These are phyloP conservation scores for Oldenlandia corymbosa DNA, from an alignment of 257 asterid species.

Conservation along the genomic window DNA sequence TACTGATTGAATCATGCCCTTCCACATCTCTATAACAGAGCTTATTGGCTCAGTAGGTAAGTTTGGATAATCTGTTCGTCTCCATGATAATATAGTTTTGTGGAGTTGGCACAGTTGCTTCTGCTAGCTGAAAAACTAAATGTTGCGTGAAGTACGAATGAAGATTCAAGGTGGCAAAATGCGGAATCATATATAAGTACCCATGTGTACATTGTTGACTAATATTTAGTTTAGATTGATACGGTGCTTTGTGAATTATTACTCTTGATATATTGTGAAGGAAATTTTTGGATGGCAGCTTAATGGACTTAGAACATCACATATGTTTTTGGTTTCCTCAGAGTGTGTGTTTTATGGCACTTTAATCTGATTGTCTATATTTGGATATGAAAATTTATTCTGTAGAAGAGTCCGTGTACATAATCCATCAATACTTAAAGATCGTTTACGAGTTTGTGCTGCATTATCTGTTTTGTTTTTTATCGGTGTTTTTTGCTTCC, in stretches of 20 bases:
- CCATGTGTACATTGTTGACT: neutral
- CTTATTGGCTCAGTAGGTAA: neutral
- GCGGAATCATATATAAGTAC: neutral
- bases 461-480: neutral
- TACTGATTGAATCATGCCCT: neutral
- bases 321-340: neutral
- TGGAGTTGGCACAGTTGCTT: neutral
- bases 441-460: neutral
- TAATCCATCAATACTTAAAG: neutral
- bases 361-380: too few relatives aligned
- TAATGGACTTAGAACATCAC: neutral
- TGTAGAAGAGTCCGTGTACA: neutral
- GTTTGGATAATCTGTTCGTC: neutral
- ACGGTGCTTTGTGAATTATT: neutral
- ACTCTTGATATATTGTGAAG: neutral
- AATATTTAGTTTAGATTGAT: neutral
- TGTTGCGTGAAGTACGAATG: neutral
- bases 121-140: neutral
- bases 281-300: neutral
- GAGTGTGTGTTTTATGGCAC: neutral
- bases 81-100: neutral
- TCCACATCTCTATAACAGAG: neutral
- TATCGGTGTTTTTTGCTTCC: neutral
- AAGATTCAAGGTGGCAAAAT: neutral
- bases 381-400: neutral